A percentile compares a stretch with the other conserved stretches of the same genome.
phyloP scores from a whole-genome alignment of 306 rosid genomes.

The Vigna trinervia region DNA sequence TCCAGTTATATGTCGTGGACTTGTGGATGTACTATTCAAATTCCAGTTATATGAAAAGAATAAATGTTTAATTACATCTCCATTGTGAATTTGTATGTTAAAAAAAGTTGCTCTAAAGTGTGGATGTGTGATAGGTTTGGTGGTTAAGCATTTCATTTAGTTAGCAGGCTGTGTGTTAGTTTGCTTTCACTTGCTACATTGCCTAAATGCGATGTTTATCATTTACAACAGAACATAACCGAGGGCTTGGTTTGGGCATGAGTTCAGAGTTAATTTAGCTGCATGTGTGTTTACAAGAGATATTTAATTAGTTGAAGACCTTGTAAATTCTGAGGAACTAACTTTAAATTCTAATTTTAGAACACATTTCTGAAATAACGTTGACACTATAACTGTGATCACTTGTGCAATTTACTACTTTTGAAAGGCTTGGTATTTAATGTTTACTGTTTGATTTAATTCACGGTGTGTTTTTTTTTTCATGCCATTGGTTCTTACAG shows the following conservation, averaged over 20 bases:
- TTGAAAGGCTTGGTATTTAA: constrained; percentile 15
- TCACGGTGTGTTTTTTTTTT: constrained; percentile 26
- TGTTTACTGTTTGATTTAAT: constrained; percentile 39
- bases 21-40: neutral
- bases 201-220: constrained; percentile 22
- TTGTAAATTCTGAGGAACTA: constrained; percentile 4
- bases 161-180: constrained; percentile 1
- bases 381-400: constrained; percentile 4
- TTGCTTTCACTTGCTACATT: constrained; percentile 7
- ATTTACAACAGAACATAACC: neutral
- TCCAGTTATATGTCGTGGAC: neutral
- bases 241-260: constrained; percentile 27
- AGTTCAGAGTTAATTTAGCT: constrained; percentile 14
- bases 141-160: constrained; percentile 18
- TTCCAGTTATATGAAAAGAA: constrained; percentile 4
- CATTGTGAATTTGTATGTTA: neutral
- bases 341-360: neutral
- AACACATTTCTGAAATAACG: neutral
- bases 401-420: constrained; percentile 3
- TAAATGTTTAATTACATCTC: constrained; percentile 1
- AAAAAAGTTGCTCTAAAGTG: neutral
- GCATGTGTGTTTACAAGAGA: neutral
- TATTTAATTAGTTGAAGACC: constrained; percentile 22
- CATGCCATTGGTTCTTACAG: constrained; percentile 52
- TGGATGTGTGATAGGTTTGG: constrained; percentile 25